These are phyloP conservation scores for Setaria viridis DNA, from an alignment of 202 grass and related monocot species.

Conservation along the genomic window DNA sequence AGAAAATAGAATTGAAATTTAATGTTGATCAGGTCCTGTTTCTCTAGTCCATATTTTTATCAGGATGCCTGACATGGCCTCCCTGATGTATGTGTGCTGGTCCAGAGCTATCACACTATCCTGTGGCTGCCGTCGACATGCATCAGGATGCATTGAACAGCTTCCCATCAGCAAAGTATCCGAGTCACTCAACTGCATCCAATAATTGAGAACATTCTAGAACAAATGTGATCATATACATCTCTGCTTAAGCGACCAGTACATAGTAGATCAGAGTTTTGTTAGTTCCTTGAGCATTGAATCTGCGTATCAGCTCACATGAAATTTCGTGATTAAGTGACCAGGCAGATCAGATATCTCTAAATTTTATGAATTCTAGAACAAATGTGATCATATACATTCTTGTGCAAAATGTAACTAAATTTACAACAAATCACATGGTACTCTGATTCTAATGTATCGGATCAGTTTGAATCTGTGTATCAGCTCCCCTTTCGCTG, in stretches of 20 bases:
- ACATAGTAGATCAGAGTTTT: neutral
- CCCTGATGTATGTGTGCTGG: constrained; percentile 23
- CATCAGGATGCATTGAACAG: constrained; percentile 22
- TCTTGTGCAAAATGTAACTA: neutral
- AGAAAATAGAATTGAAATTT: neutral
- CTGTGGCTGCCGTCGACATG: constrained; percentile 18
- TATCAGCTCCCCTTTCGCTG: neutral
- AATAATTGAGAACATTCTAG: constrained; percentile 14
- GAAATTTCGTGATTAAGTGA: neutral
- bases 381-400: neutral
- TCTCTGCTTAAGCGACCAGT: neutral
- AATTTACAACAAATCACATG: too few relatives aligned
- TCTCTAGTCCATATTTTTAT: constrained; percentile 17
- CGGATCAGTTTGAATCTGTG: too few relatives aligned
- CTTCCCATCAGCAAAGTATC: neutral
- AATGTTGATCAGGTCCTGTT: neutral
- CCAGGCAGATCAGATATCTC: too few relatives aligned
- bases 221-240: neutral
- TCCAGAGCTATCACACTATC: constrained; percentile 19
- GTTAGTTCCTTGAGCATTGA: too few relatives aligned
- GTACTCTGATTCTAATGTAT: too few relatives aligned
- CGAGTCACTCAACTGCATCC: neutral
- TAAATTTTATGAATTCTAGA: neutral
- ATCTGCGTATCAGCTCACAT: too few relatives aligned
- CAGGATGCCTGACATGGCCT: constrained; percentile 18